phyloP scores from a whole-genome alignment of 148 eudicot genomes.

The Fallopia convolvulus region DNA sequence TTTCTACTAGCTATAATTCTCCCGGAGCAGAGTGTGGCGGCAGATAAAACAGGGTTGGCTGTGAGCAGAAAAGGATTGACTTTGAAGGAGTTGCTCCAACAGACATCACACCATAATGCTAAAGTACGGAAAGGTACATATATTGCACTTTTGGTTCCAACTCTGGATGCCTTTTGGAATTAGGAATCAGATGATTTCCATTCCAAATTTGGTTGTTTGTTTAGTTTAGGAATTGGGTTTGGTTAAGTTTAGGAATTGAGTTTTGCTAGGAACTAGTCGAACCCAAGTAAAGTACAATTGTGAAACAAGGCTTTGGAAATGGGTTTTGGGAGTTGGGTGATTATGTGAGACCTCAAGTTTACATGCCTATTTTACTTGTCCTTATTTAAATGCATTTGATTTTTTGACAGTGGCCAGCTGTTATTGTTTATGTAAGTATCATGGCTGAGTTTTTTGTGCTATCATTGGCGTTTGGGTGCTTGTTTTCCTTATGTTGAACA shows the following conservation, averaged over 20 bases:
- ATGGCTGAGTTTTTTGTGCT: background rate
- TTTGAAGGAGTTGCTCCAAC: constrained; percentile 89
- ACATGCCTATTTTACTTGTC: background rate
- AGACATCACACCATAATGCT: constrained; percentile 82
- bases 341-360: background rate
- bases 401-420: background rate
- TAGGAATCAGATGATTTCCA: background rate
- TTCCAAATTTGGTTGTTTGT: background rate
- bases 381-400: background rate
- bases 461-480: too few relatives aligned
- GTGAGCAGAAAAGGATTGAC: constrained; percentile 89
- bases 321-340: background rate
- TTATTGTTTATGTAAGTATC: background rate
- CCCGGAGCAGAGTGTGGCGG: constrained; percentile 89
- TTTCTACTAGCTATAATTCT: constrained; percentile 29
- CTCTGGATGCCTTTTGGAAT: background rate
- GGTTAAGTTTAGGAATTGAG: background rate
- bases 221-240: background rate
- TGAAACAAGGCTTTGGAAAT: background rate
- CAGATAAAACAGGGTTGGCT: constrained; percentile 76
- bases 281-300: background rate
- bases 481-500: too few relatives aligned
- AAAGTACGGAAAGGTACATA: constrained; percentile 83
- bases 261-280: background rate
- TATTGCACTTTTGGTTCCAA: background rate